These are phyloP conservation scores for Colletotrichum theobromicola DNA, from an alignment of 2,329 filamentous ascomycete genomes.

Conservation along the genomic window DNA sequence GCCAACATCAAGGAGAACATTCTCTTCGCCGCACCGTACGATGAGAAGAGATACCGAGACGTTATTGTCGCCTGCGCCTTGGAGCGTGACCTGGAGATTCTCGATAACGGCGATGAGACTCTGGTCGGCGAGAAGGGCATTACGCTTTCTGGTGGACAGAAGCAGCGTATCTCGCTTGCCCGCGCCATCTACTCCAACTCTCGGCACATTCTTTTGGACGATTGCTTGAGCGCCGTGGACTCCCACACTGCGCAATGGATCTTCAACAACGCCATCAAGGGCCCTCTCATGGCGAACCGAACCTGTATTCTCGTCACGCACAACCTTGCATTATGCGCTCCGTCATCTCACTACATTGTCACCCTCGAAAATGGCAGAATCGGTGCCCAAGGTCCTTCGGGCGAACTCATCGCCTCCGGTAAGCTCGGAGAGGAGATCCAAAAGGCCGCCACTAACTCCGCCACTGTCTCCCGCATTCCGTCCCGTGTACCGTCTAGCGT, in stretches of 20 bases:
- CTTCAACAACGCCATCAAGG: conserved; percentile 89
- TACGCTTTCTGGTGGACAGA: conserved; percentile 94
- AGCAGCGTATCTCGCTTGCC: conserved; percentile 96
- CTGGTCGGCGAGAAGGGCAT: conserved; percentile 97
- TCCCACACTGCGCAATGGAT: conserved; percentile 99
- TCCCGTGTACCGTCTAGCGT: conserved; percentile 81
- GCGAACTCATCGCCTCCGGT: conserved; percentile 84
- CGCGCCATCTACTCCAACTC: conserved; percentile 96
- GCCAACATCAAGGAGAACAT: conserved; percentile 97
- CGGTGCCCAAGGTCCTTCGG: conserved; percentile 74
- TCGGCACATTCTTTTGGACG: conserved; percentile 87
- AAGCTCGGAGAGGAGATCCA: conserved; percentile 85
- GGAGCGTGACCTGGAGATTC: conserved; percentile 88
- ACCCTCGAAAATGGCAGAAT: conserved; percentile 88
- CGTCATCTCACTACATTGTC: conserved; percentile 80
- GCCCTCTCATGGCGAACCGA: conserved; percentile 84
- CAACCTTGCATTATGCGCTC: conserved; percentile 87
- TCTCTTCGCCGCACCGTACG: conserved; percentile 80
- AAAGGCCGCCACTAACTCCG: conserved; percentile 74
- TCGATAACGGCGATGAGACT: conserved; percentile 91
- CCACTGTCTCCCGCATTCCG: conserved; percentile 72
- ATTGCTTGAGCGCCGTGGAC: conserved; percentile 95
- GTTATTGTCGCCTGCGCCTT: conserved; percentile 92
- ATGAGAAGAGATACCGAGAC: conserved; percentile 83
- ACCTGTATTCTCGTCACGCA: conserved; percentile 97